A percentile compares a stretch with the other conserved stretches of the same genome.
These are phyloP conservation scores for Pelargonium citronellum DNA, from an alignment of 441 rosid genomes.

Conservation along the genomic window DNA sequence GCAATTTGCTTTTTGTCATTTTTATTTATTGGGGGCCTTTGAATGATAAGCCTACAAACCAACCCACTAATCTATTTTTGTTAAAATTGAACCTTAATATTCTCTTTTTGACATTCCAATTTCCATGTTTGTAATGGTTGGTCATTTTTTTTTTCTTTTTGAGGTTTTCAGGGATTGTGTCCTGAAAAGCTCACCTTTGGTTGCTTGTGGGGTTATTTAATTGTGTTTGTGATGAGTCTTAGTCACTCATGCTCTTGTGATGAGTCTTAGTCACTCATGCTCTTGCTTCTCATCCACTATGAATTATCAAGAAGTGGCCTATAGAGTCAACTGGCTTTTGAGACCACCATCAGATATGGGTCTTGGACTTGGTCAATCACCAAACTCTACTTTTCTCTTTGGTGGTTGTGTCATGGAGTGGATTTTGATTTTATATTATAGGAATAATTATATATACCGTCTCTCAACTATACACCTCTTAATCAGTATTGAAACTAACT, in stretches of 20 bases:
- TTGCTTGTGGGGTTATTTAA: slow-evolving; percentile 28
- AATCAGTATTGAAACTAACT: too few species aligned
- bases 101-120: slow-evolving; percentile 20
- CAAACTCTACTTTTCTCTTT: background rate
- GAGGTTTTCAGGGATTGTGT: slow-evolving; percentile 20
- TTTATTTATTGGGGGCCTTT: slow-evolving; percentile 4
- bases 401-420: background rate
- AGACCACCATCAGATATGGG: slow-evolving; percentile 11
- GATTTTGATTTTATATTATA: background rate
- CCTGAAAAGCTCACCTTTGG: slow-evolving; percentile 30
- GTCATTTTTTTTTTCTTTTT: too few species aligned
- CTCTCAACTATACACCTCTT: too few species aligned
- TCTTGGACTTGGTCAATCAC: background rate
- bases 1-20: slow-evolving; percentile 4
- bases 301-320: too few species aligned
- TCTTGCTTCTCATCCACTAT: background rate
- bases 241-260: slow-evolving; percentile 13
- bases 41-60: slow-evolving; percentile 19
- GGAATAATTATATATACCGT: too few species aligned
- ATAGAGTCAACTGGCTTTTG: slow-evolving; percentile 26
- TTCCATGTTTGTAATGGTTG: background rate
- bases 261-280: slow-evolving; percentile 8
- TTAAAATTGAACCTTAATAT: slow-evolving; percentile 10
- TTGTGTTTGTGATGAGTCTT: too few species aligned
- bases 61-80: slow-evolving; percentile 16